Evolutionary conservation across 2,329 filamentous ascomycete species (phyloP), one percentile per base, ranked within the genome.

Genomic region (Tricladium varicosporioides): DNA sequence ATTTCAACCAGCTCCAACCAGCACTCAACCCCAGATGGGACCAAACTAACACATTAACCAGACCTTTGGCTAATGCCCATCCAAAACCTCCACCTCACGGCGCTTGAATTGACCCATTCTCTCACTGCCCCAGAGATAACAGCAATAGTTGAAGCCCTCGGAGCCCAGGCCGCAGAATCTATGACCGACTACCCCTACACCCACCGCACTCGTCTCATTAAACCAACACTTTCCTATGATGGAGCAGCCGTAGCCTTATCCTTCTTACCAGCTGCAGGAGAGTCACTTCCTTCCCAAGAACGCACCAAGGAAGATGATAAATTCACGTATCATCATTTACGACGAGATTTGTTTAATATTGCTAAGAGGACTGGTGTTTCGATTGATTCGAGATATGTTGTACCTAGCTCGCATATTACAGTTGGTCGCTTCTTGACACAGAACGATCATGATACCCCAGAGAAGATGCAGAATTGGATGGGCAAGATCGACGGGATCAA

Each of bases 261-360:
- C 22, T 97, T 95, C 72, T 76, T 97, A 1, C 92, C 93, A 0
- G 91, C 90, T 0, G 80, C 85, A 3, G 85, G 84, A 10, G 87
- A 91, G 74, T 66, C 71, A 1, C 63, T 70, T 1, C 61, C 65
- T 7, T 3, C 3, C 7, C n/a, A 66, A 67, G 31, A 18, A 13
- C 27, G 72, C 18, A 59, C 72, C 13, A 70, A 76, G 14, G 73
- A 79, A 42, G 80, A 83, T 15, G 88, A 94, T 63, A 68, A 64
- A 1, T 97, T 91, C 73, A 92, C 89, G 0, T 97, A 97, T 71
- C 93, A 97, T 70, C 93, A 97, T 72, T 82, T 97, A 8, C 85
- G 93, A 2, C 81, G 87, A 3, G 91, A 96, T 69, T 71, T 95
- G 11, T 94, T 87, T 70, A 77, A 81, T 49, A 75, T 84, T 22